These are phyloP conservation scores for Actinomortierella wolfii DNA, from an alignment of 371 early-diverging fungal genomes.

Conservation along the genomic window DNA sequence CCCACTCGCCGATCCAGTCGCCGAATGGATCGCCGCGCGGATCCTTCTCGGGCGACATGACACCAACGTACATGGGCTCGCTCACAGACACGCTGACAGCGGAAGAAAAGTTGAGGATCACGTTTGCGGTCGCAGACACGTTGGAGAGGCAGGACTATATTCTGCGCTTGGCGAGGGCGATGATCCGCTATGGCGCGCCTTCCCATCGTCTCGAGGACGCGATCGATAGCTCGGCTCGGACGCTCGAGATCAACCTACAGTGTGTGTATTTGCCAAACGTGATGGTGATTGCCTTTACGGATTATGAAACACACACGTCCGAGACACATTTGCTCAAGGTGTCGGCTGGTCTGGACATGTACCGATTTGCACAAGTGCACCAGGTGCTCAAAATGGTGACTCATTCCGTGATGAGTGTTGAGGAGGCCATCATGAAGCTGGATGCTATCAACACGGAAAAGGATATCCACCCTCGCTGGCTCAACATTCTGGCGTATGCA, in stretches of 20 bases:
- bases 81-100: constrained; percentile 25
- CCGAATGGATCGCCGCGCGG: constrained; percentile 26
- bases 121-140: constrained; percentile 62
- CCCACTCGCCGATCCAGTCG: constrained; percentile 25
- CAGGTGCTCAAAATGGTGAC: constrained; percentile 56
- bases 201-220: constrained; percentile 77
- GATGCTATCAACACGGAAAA: constrained; percentile 58
- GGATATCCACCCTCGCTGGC: constrained; percentile 54
- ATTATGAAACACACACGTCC: constrained; percentile 73
- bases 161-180: constrained; percentile 66
- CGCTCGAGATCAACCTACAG: constrained; percentile 62
- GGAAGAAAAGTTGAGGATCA: constrained; percentile 62
- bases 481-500: constrained; percentile 59
- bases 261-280: constrained; percentile 67
- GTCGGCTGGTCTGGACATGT: constrained; percentile 62
- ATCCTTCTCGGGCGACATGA: constrained; percentile 20
- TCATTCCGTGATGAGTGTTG: constrained; percentile 49
- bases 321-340: constrained; percentile 72
- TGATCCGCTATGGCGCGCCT: constrained; percentile 77
- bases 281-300: constrained; percentile 73
- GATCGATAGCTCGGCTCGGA: constrained; percentile 58
- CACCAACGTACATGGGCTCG: background rate
- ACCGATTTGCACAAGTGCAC: constrained; percentile 63
- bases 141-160: constrained; percentile 72
- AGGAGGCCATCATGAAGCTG: constrained; percentile 61